These are phyloP conservation scores for Santalum album DNA, from an alignment of 164 flowering plant species.

Conservation along the genomic window DNA sequence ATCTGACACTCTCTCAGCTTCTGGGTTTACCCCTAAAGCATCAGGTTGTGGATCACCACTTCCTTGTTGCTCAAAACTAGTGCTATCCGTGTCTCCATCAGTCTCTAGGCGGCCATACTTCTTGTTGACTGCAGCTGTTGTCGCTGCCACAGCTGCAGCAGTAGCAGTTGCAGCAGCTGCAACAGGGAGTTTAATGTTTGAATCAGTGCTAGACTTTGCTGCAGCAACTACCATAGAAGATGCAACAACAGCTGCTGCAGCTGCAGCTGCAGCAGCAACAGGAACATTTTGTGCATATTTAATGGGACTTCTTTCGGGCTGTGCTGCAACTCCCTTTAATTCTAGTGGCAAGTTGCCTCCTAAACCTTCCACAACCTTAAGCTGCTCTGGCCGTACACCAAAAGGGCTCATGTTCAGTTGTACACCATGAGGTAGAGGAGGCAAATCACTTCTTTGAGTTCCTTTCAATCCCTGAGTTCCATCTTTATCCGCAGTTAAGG, in stretches of 20 bases:
- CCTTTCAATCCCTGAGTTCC: slow-evolving; percentile 22
- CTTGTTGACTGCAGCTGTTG: slow-evolving; percentile 71
- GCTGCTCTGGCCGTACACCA: slow-evolving; percentile 24
- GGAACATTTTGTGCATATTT: slow-evolving; percentile 49
- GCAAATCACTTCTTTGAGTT: slow-evolving; percentile 23
- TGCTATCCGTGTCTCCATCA: slow-evolving; percentile 35
- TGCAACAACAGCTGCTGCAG: slow-evolving; percentile 86
- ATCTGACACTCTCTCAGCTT: slow-evolving; percentile 69
- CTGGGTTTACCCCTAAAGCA: slow-evolving; percentile 26
- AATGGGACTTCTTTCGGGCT: slow-evolving; percentile 29
- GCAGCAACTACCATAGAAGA: slow-evolving; percentile 91
- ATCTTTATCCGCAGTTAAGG: slow-evolving; percentile 27
- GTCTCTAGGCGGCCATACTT: slow-evolving; percentile 46
- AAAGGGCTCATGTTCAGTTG: too few relatives aligned
- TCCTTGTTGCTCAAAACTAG: slow-evolving; percentile 31
- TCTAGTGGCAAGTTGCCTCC: slow-evolving; percentile 18
- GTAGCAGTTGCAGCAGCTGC: slow-evolving; percentile 89
- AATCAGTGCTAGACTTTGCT: slow-evolving; percentile 46
- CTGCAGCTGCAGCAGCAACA: slow-evolving; percentile 78
- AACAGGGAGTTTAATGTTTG: slow-evolving; percentile 58
- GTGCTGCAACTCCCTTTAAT: slow-evolving; percentile 22
- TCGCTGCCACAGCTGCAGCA: slow-evolving; percentile 84
- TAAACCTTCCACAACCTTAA: slow-evolving; percentile 28
- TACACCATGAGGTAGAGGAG: slow-evolving; percentile 56
- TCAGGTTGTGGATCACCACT: slow-evolving; percentile 31